Percentiles rank a stretch among this genome's conserved stretches.
Evolutionary conservation across 345 rosid species (phyloP).

Genomic region (Mallotus nudiflorus): DNA sequence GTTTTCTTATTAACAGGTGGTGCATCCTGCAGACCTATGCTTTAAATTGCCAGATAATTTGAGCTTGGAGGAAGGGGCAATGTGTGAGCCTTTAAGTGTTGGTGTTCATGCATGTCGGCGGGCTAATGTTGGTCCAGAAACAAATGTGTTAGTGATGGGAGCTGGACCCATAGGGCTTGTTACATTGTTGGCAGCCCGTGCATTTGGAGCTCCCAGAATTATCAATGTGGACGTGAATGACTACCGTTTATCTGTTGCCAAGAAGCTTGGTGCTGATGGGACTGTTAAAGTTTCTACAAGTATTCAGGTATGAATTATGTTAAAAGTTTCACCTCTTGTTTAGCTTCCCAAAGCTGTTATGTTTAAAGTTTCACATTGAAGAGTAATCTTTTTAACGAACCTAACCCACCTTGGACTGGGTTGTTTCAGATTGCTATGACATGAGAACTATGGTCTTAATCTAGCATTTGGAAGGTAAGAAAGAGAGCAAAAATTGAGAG

Average conservation of each 20-base stretch:
- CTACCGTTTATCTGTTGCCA: constrained; percentile 70
- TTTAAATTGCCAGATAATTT: constrained; percentile 86
- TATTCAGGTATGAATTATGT: constrained; percentile 43
- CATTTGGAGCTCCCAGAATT: constrained; percentile 87
- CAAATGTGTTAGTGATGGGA: constrained; percentile 75
- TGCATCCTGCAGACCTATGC: constrained; percentile 86
- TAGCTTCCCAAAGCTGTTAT: too few relatives aligned
- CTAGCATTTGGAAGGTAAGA: too few relatives aligned
- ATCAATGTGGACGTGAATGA: constrained; percentile 77
- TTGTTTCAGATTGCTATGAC: too few relatives aligned
- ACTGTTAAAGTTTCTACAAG: constrained; percentile 62
- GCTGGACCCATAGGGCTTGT: constrained; percentile 95
- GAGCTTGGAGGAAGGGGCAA: constrained; percentile 93
- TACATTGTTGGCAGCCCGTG: constrained; percentile 78
- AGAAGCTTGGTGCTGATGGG: constrained; percentile 70
- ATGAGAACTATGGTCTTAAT: too few relatives aligned
- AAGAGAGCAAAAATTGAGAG: too few relatives aligned
- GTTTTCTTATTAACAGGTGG: constrained; percentile 50
- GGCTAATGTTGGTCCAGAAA: constrained; percentile 74
- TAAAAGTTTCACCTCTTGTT: too few relatives aligned
- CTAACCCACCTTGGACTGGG: too few relatives aligned
- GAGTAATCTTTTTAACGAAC: too few relatives aligned
- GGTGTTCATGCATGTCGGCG: constrained; percentile 92
- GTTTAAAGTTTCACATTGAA: too few relatives aligned
- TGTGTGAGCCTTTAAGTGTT: constrained; percentile 92